A percentile compares a stretch with the other conserved stretches of the same genome.
Conservation (phyloP, 805 yeast genomes). For the Candida broadrunensis region DNA sequence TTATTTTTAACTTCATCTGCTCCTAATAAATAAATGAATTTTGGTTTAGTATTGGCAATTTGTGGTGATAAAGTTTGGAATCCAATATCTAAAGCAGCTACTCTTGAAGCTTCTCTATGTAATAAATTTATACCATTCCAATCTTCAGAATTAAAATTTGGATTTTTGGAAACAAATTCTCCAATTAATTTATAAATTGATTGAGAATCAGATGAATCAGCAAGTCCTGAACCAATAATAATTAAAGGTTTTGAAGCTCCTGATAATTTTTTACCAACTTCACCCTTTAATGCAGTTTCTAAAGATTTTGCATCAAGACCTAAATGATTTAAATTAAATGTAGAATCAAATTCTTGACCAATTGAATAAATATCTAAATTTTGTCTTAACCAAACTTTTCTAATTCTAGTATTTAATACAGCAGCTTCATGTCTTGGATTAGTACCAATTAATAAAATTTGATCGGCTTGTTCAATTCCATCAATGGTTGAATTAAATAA, state of each 20-base stretch:
- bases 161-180: slow-evolving; percentile 53
- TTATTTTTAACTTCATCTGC: slow-evolving; percentile 75
- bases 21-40: slow-evolving; percentile 75
- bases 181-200: slow-evolving; percentile 60
- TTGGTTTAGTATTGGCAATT: slow-evolving; percentile 52
- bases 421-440: slow-evolving; percentile 92
- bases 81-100: slow-evolving; percentile 83
- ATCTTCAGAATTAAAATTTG: slow-evolving; percentile 60
- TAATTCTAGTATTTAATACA: slow-evolving; percentile 76
- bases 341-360: slow-evolving; percentile 76
- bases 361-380: slow-evolving; percentile 66
- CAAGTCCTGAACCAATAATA: slow-evolving; percentile 77
- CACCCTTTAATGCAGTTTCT: slow-evolving; percentile 59
- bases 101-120: slow-evolving; percentile 86
- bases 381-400: slow-evolving; percentile 75
- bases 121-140: slow-evolving; percentile 83
- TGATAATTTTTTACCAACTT: slow-evolving; percentile 63
- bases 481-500: slow-evolving; percentile 75
- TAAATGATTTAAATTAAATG: slow-evolving; percentile 61
- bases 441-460: slow-evolving; percentile 75
- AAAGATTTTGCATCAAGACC: slow-evolving; percentile 62
- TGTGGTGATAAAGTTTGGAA: slow-evolving; percentile 54
- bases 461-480: slow-evolving; percentile 82
- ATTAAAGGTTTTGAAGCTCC: slow-evolving; percentile 72
- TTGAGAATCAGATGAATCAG: slow-evolving; percentile 61